A percentile compares a stretch with the other conserved stretches of the same genome.
Evolutionary conservation across 179 eudicot genomes (phyloP).

Genomic region (Silene vulgaris): DNA sequence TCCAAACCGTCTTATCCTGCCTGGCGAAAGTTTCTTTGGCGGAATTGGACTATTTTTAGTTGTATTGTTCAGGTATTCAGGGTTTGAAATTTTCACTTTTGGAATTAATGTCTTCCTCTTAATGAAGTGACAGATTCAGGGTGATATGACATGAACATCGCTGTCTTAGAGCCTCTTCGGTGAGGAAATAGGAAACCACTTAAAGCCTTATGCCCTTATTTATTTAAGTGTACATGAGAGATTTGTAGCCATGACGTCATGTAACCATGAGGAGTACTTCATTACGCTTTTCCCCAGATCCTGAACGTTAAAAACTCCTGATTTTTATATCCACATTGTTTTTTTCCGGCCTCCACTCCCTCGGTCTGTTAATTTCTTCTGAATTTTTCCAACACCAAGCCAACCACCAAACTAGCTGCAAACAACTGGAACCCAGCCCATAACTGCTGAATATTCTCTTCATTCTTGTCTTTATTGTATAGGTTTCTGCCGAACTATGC

Average conservation of each 20-base stretch:
- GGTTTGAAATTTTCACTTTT: not conserved
- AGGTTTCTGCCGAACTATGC: conserved; percentile 44
- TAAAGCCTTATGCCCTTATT: not conserved
- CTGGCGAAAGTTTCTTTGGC: not conserved
- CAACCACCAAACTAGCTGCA: too few species aligned
- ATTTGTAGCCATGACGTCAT: not conserved
- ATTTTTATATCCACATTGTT: not conserved
- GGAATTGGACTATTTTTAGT: not conserved
- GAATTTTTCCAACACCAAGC: too few species aligned
- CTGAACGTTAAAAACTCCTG: not conserved
- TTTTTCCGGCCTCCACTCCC: not conserved
- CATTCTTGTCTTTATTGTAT: conserved; percentile 15
- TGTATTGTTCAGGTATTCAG: not conserved
- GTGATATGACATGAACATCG: not conserved
- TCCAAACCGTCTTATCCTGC: not conserved
- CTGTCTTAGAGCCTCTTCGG: not conserved
- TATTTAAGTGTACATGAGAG: not conserved
- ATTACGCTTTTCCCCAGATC: not conserved
- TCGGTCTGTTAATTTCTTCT: too few species aligned
- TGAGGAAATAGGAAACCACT: not conserved
- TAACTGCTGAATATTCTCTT: not conserved
- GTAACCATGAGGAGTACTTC: not conserved
- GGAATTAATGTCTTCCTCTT: conserved; percentile 5
- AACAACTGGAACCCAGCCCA: too few species aligned
- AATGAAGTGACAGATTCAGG: not conserved